A percentile compares a stretch with the other conserved stretches of the same genome.
Conservation (phyloP, 1,284 basidiomycete genomes). For the Fistulina hepatica region DNA sequence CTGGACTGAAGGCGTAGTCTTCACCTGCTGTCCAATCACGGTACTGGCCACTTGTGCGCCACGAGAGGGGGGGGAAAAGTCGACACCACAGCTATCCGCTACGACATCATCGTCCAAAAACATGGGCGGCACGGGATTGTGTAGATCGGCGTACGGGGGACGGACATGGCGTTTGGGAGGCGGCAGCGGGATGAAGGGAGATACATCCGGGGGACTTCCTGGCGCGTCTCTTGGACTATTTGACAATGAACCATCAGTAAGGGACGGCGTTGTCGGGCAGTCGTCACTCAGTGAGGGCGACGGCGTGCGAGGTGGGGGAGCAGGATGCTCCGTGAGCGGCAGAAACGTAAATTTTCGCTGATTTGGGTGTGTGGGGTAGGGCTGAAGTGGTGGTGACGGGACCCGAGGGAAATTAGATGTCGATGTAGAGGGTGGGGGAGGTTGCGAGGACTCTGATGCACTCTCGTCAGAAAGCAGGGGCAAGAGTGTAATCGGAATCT, state of each 20-base stretch:
- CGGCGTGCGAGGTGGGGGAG: slow-evolving; percentile 9
- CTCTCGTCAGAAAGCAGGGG: slow-evolving; percentile 30
- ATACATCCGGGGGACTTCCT: slow-evolving; percentile 23
- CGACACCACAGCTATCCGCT: slow-evolving; percentile 1
- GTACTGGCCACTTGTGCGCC: neutral
- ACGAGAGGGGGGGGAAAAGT: neutral
- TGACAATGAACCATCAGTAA: slow-evolving; percentile 29
- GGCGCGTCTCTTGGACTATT: slow-evolving; percentile 27
- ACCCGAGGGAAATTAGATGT: slow-evolving; percentile 11
- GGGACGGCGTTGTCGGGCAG: slow-evolving; percentile 28
- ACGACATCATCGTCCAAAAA: slow-evolving; percentile 11
- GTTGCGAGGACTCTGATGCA: slow-evolving; percentile 7
- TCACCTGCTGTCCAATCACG: neutral
- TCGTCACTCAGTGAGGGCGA: slow-evolving; percentile 1
- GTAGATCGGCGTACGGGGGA: slow-evolving; percentile 7
- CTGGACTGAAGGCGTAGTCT: slow-evolving; percentile 10
- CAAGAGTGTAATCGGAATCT: slow-evolving; percentile 43
- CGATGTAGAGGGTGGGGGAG: slow-evolving; percentile 6
- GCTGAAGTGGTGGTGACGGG: slow-evolving; percentile 9
- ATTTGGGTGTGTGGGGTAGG: slow-evolving; percentile 1
- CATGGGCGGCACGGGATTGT: slow-evolving; percentile 11
- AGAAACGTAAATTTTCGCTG: slow-evolving; percentile 7
- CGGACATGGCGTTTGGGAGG: slow-evolving; percentile 6
- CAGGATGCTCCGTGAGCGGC: slow-evolving; percentile 11
- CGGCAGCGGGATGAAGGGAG: slow-evolving; percentile 1